These are phyloP conservation scores for Cladosporium sp. DNA, from an alignment of 2,329 filamentous ascomycete genomes.

Conservation along the genomic window DNA sequence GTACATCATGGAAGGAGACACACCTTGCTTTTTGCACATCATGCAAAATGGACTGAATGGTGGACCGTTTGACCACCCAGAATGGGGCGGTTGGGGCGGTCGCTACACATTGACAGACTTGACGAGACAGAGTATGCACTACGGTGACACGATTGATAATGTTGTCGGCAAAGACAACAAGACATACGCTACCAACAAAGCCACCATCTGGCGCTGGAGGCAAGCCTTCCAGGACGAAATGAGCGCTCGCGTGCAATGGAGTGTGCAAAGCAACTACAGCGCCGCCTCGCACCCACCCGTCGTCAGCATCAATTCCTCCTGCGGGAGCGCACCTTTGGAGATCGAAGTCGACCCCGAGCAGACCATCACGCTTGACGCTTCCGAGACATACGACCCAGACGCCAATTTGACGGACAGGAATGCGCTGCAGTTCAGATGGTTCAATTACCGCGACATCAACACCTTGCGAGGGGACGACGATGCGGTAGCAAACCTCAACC, in stretches of 20 bases:
- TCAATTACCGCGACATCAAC: constrained; percentile 44
- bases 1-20: constrained; percentile 54
- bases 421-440: constrained; percentile 46
- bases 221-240: constrained; percentile 51
- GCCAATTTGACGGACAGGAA: constrained; percentile 26
- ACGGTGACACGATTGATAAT: constrained; percentile 35
- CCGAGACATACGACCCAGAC: constrained; percentile 46
- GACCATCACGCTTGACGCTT: constrained; percentile 43
- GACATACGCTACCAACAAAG: constrained; percentile 41
- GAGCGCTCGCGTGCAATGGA: constrained; percentile 48
- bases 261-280: constrained; percentile 30
- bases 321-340: constrained; percentile 35
- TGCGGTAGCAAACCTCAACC: constrained; percentile 34
- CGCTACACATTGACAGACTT: constrained; percentile 39
- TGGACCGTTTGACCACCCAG: constrained; percentile 39
- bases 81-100: constrained; percentile 49
- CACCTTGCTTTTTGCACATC: constrained; percentile 48
- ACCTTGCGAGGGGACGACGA: constrained; percentile 46
- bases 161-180: constrained; percentile 33
- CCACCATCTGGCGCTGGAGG: constrained; percentile 53
- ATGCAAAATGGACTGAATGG: constrained; percentile 47
- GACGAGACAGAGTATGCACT: constrained; percentile 33
- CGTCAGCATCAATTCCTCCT: constrained; percentile 39
- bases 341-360: constrained; percentile 40
- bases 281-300: constrained; percentile 47